Evolutionary conservation across 805 yeast genomes (phyloP), one percentile per base, ranked within the genome.

Genomic region (Candida oleophila): DNA sequence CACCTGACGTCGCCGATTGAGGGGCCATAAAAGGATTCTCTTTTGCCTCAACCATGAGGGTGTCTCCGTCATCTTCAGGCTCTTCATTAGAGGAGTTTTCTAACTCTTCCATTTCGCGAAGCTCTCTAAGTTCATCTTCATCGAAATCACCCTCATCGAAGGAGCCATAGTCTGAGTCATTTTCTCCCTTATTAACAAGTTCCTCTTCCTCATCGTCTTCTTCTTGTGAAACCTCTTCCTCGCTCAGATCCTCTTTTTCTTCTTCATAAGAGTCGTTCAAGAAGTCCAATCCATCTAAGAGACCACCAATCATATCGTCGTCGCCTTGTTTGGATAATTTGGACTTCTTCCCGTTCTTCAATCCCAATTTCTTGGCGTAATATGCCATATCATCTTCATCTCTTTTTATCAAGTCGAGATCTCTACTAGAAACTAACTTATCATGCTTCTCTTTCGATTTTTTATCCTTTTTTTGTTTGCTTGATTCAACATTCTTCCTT

Each of bases 11-110:
- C 3, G 41, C 47, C 2, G 36, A 49, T 3, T 42, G 69, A 9
- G 89, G 87, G 0, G 90, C 87, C 36, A 82, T 78, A 57, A 83
- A 87, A 3, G 96, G 95, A 54, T 89, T 89, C 60, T 87, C 96
- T 40, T 69, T 73, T 38, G 44, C 49, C 12, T 15, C 14, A 15
- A 41, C 33, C 38, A 43, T 30, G 16, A 38, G 41, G 0, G 52
- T 42, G 37, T 58, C 66, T 38, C 61, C 58, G 22, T 55, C 55
- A 16, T 54, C 48, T 44, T 60, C 54, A 41, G 51, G 48, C 25
- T 56, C 52, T 22, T 52, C 57, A 41, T 57, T 62, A 3, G 55
- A 44, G n/a, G 51, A 25, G n/a, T 25, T 42, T 33, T 28, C 45
- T 15, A 42, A 40, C 36, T 51, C 45, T 47, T 55, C 42, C 59